Conservation (phyloP, 2,329 filamentous ascomycete species). For the Penicillium sp. region DNA sequence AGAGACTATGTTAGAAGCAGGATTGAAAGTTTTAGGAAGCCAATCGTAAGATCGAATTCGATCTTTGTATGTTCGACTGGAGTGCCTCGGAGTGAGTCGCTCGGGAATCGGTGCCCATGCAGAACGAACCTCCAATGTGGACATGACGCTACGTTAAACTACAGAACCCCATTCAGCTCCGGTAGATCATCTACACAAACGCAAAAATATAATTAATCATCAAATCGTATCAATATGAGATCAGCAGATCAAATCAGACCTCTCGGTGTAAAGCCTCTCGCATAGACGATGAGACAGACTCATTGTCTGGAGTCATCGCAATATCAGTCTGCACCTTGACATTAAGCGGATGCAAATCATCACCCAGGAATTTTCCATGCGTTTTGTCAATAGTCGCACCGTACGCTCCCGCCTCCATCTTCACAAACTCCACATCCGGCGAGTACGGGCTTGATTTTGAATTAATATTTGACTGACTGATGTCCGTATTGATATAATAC, state of each 20-base stretch:
- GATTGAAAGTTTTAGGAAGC: neutral
- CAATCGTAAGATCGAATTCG: too few species aligned
- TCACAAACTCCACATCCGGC: slow-evolving; percentile 27
- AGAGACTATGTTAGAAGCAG: neutral
- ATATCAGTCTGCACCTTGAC: slow-evolving; percentile 35
- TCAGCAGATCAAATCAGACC: neutral
- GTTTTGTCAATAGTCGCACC: slow-evolving; percentile 14
- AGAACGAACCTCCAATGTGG: neutral
- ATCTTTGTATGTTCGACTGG: neutral
- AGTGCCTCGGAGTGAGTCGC: neutral
- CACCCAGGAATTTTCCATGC: slow-evolving; percentile 8
- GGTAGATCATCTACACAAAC: neutral
- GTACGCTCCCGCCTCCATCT: slow-evolving; percentile 27
- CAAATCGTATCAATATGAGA: slow-evolving; percentile 14
- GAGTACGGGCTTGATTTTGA: slow-evolving; percentile 25
- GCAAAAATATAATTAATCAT: slow-evolving; percentile 9
- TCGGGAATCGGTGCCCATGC: neutral
- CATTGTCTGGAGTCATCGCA: slow-evolving; percentile 24
- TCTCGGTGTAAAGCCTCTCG: neutral
- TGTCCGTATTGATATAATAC: slow-evolving; percentile 28
- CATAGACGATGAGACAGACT: slow-evolving; percentile 12
- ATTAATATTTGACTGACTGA: slow-evolving; percentile 23
- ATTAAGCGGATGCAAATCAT: slow-evolving; percentile 16
- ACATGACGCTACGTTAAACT: neutral
- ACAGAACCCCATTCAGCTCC: neutral